Percentiles rank a stretch among this genome's conserved stretches.
phyloP scores from a whole-genome alignment of 345 rosid species.

The Adansonia digitata region DNA sequence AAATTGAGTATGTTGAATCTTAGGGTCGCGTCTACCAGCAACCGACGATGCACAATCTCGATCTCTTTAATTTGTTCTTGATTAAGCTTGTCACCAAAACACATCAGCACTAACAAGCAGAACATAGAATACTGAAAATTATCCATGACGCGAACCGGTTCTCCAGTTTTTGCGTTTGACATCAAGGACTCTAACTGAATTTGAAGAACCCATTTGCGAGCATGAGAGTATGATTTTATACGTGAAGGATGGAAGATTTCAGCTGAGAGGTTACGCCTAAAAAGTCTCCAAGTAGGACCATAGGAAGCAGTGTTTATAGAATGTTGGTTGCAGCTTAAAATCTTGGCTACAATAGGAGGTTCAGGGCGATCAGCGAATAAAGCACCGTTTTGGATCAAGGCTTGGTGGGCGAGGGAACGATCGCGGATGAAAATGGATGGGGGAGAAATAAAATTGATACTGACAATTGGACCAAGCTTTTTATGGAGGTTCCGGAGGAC shows the following conservation, averaged over 20 bases:
- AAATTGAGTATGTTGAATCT: conserved; percentile 8
- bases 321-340: conserved; percentile 26
- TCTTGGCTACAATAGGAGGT: conserved; percentile 10
- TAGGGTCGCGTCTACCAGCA: neutral
- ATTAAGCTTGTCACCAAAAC: conserved; percentile 5
- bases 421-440: conserved; percentile 34
- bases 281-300: conserved; percentile 40
- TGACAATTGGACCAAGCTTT: conserved; percentile 38
- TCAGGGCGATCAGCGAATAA: conserved; percentile 38
- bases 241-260: conserved; percentile 36
- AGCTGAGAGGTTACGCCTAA: conserved; percentile 39
- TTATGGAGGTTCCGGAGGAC: conserved; percentile 15
- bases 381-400: conserved; percentile 35
- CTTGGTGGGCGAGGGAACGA: conserved; percentile 35
- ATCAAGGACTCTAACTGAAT: no score
- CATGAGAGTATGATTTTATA: no score
- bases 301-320: conserved; percentile 34
- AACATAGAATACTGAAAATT: no score
- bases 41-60: neutral
- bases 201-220: no score
- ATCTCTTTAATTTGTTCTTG: neutral
- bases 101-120: conserved; percentile 18
- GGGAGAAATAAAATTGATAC: conserved; percentile 25
- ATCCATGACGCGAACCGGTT: no score
- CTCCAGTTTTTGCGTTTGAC: no score